A percentile compares a stretch with the other conserved stretches of the same genome.
Evolutionary conservation across 495 filamentous ascomycete species (phyloP).

Genomic region (Hypoxylon perforatum): DNA sequence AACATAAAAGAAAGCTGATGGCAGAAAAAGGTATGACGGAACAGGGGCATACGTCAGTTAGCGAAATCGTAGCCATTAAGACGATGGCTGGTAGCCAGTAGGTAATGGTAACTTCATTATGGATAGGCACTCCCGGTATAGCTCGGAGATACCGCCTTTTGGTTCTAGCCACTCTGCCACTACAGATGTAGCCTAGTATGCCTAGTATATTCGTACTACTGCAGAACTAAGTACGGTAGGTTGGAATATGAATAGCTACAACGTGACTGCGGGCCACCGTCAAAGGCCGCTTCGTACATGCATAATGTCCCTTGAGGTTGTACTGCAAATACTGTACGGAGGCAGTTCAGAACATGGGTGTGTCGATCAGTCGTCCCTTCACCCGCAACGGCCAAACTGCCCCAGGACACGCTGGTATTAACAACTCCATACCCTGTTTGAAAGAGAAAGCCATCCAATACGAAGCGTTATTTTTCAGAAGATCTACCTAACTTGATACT

Average conservation of each 20-base stretch:
- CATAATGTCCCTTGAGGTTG: slow-evolving; percentile 33
- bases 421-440: slow-evolving; percentile 14
- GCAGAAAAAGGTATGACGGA: slow-evolving; percentile 29
- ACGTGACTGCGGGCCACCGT: slow-evolving; percentile 1
- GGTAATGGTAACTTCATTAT: slow-evolving; percentile 37
- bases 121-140: slow-evolving; percentile 20
- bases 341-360: slow-evolving; percentile 17
- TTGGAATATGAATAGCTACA: slow-evolving; percentile 8
- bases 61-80: slow-evolving; percentile 11
- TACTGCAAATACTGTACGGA: slow-evolving; percentile 25
- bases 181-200: slow-evolving; percentile 29
- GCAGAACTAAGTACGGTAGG: slow-evolving; percentile 17
- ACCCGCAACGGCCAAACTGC: slow-evolving; percentile 13
- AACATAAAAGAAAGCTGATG: slow-evolving; percentile 22
- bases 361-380: slow-evolving; percentile 35
- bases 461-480: slow-evolving; percentile 6
- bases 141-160: slow-evolving; percentile 39
- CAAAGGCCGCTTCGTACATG: slow-evolving; percentile 21
- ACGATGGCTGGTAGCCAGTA: slow-evolving; percentile 33
- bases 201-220: slow-evolving; percentile 15
- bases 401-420: slow-evolving; percentile 7
- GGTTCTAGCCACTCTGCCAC: slow-evolving; percentile 28
- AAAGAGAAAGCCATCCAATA: slow-evolving; percentile 23
- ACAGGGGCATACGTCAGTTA: slow-evolving; percentile 41
- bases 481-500: slow-evolving; percentile 27